These are phyloP conservation scores for Flaveria floridana DNA, from an alignment of 140 eudicot species.

Conservation along the genomic window DNA sequence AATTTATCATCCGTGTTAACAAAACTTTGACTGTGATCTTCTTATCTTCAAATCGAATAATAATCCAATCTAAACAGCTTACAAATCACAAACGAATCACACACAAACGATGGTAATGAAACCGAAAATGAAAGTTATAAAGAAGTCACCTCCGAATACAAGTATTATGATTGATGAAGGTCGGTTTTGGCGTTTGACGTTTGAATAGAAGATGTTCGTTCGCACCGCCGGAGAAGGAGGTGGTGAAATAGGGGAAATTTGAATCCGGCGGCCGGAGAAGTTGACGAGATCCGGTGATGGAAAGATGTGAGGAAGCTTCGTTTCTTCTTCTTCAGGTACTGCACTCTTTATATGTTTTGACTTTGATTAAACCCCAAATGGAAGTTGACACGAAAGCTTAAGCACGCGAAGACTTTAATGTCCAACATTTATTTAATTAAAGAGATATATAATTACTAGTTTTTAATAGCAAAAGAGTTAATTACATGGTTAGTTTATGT, in stretches of 20 bases:
- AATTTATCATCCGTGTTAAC: not conserved
- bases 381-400: constrained; percentile 29
- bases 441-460: too few relatives aligned
- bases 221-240: not conserved
- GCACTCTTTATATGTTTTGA: constrained; percentile 34
- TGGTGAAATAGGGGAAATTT: not conserved
- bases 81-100: not conserved
- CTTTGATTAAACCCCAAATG: constrained; percentile 30
- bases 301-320: constrained; percentile 27
- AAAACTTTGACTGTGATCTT: not conserved
- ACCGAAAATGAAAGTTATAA: not conserved
- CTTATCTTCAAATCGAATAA: not conserved
- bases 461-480: too few relatives aligned
- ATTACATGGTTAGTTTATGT: too few relatives aligned
- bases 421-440: too few relatives aligned
- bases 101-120: not conserved
- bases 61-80: constrained; percentile 19
- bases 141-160: constrained; percentile 17
- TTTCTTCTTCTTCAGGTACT: constrained; percentile 26
- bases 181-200: constrained; percentile 14
- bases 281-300: constrained; percentile 35
- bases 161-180: not conserved
- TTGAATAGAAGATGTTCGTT: constrained; percentile 5
- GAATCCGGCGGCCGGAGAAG: constrained; percentile 27
- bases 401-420: not conserved